Percentiles rank a stretch among this genome's conserved stretches.
Evolutionary conservation across 2,329 filamentous ascomycete species (phyloP).

Genomic region (Drechslera avenae): DNA sequence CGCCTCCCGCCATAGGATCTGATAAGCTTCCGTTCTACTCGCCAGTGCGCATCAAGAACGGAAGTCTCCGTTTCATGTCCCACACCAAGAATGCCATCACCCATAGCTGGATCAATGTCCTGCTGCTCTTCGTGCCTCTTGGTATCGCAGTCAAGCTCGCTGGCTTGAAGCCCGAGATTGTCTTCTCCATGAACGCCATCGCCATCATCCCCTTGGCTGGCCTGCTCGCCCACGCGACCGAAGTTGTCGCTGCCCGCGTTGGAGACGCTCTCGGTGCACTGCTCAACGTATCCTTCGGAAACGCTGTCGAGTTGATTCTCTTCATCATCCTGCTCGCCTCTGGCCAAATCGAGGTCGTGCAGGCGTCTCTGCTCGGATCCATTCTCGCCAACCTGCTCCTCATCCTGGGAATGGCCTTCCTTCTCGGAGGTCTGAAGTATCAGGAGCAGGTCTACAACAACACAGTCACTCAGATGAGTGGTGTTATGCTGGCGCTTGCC

Average conservation of each 20-base stretch:
- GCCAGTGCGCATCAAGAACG: conserved; percentile 56
- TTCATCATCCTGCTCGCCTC: conserved; percentile 54
- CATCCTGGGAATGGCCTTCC: conserved; percentile 90
- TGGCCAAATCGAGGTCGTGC: conserved; percentile 87
- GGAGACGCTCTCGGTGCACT: conserved; percentile 57
- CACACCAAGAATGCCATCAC: conserved; percentile 64
- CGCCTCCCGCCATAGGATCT: conserved; percentile 58
- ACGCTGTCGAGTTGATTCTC: conserved; percentile 59
- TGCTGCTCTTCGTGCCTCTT: conserved; percentile 78
- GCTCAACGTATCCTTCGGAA: conserved; percentile 59
- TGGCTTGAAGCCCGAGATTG: conserved; percentile 48
- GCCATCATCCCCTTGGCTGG: conserved; percentile 59
- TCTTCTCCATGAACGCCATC: conserved; percentile 59
- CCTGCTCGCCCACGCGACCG: conserved; percentile 56
- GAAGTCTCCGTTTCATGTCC: conserved; percentile 59
- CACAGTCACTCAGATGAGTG: conserved; percentile 95
- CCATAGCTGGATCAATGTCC: conserved; percentile 77
- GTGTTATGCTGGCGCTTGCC: conserved; percentile 85
- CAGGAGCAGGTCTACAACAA: conserved; percentile 95
- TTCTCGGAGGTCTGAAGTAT: conserved; percentile 82
- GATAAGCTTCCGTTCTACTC: conserved; percentile 52
- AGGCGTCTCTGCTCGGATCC: conserved; percentile 86
- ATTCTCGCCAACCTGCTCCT: conserved; percentile 87
- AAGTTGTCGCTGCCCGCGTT: conserved; percentile 54
- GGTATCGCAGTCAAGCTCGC: conserved; percentile 68